Evolutionary conservation across 768 basidiomycete species (phyloP), one percentile per base, ranked within the genome.

Genomic region (Suillus lakei): DNA sequence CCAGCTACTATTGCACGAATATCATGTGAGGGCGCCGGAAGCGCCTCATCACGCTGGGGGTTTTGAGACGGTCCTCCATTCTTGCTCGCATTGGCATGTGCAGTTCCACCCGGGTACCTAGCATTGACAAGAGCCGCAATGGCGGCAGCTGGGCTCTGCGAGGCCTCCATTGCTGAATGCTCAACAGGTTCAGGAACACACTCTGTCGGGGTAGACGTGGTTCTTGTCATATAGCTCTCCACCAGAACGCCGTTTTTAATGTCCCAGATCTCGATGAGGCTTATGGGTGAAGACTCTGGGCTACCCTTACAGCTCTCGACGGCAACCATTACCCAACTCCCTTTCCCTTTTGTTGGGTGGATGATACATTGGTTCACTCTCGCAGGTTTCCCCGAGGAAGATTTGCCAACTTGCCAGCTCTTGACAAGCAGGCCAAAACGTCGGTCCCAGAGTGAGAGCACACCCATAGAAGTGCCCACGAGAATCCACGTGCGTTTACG

Each of bases 361-460:
- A 96, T 80, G 15, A 83, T 84, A 68, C 90, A 89, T 71, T 94
- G 89, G 66, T 93, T 85, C 28, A 96, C 86, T 43, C 87, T 84
- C 3, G 83, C 84, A 8, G 83, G 81, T 44, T 82, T 78, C 2
- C 86, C 86, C 2, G 80, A 79, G 13, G 83, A 80, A 4, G 85
- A 82, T 7, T 82, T 81, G 12, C 88, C 88, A 8, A 88, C 88
- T 71, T 88, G 87, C 96, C 97, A 98, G 66, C 89, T 93, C 75
- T 92, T 92, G 68, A 99, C 82, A 5, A 91, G 80, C 23, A 98
- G 81, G 1, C 96, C 96, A 69, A 99, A 99, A 12, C 97, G 91
- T 50, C 95, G 88, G 78, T 99, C 98, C 96, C 96, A 99, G 3
- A 99, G 83, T 0, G 92, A 89, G 15, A 99, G 79, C 16, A 91